Evolutionary conservation across 768 basidiomycete genomes (phyloP).

Genomic region (Pholiota molesta): DNA sequence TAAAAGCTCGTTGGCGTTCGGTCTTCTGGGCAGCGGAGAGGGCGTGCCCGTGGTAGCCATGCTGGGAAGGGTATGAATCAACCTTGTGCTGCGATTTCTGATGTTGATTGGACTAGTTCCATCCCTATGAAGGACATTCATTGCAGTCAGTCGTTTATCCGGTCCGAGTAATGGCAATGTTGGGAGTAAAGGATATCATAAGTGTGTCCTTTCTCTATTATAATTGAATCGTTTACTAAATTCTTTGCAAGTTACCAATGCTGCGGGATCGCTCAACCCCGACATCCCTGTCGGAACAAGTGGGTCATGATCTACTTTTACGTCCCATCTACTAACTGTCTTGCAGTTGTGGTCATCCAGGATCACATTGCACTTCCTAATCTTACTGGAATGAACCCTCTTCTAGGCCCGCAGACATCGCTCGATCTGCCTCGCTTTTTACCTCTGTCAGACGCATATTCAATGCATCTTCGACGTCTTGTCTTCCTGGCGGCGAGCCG

Average conservation of each 20-base stretch:
- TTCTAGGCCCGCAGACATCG: constrained; percentile 71
- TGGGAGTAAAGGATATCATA: constrained; percentile 77
- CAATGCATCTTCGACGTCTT: constrained; percentile 65
- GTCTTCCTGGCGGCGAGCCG: constrained; percentile 73
- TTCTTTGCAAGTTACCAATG: constrained; percentile 73
- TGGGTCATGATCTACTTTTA: constrained; percentile 34
- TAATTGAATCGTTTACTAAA: neutral
- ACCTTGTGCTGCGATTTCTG: constrained; percentile 1
- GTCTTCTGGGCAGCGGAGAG: constrained; percentile 61
- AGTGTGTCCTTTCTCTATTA: constrained; percentile 46
- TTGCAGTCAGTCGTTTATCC: constrained; percentile 75
- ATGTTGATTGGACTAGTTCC: constrained; percentile 54
- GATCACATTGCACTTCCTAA: constrained; percentile 87
- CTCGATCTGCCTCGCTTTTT: constrained; percentile 73
- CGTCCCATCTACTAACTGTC: constrained; percentile 11
- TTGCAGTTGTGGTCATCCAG: constrained; percentile 75
- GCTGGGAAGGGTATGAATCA: constrained; percentile 72
- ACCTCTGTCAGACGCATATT: constrained; percentile 85
- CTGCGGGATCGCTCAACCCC: constrained; percentile 81
- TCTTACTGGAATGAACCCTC: constrained; percentile 74
- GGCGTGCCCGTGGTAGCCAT: constrained; percentile 87
- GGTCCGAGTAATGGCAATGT: constrained; percentile 73
- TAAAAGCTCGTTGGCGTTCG: constrained; percentile 80
- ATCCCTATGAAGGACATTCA: constrained; percentile 83
- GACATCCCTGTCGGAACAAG: constrained; percentile 79